Percentiles rank a stretch among this genome's conserved stretches.
These are phyloP conservation scores for Arthrobotrys sinensis DNA, from an alignment of 2,329 filamentous ascomycete species.

Conservation along the genomic window DNA sequence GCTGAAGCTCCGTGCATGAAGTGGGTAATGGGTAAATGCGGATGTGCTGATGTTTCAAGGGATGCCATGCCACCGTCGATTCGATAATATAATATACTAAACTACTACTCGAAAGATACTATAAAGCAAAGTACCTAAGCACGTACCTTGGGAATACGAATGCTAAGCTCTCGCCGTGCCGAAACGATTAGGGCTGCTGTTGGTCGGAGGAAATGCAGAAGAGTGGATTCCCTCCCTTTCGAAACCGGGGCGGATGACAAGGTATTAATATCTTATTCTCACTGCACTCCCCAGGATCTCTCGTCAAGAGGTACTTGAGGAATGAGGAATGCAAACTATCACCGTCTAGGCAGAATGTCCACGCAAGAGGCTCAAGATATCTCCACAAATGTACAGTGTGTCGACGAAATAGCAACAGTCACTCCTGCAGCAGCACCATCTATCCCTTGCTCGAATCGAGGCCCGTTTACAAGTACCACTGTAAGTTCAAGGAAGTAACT, in stretches of 20 bases:
- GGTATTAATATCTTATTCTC: constrained; percentile 47
- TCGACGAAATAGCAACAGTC: constrained; percentile 1
- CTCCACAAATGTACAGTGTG: neutral
- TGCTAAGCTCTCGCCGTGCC: constrained; percentile 13
- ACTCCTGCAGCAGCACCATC: neutral
- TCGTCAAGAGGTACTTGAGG: neutral
- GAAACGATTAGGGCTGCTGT: constrained; percentile 31
- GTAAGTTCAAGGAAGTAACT: no score
- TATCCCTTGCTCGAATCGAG: neutral
- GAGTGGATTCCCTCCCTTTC: constrained; percentile 47
- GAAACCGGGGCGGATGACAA: constrained; percentile 51
- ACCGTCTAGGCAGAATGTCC: constrained; percentile 12
- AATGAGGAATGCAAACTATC: constrained; percentile 14
- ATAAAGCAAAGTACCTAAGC: neutral
- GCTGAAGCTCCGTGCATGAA: constrained; percentile 14
- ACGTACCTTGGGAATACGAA: constrained; percentile 5
- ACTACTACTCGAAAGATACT: no score
- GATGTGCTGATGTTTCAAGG: constrained; percentile 59
- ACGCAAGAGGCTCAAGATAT: constrained; percentile 1
- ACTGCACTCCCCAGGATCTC: constrained; percentile 18
- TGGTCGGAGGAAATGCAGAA: constrained; percentile 35
- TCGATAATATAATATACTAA: no score
- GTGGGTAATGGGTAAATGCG: constrained; percentile 48
- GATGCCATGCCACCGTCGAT: constrained; percentile 4
- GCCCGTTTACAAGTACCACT: no score